Evolutionary conservation across 495 filamentous ascomycete species (phyloP).

Genomic region (Neurospora sp.): DNA sequence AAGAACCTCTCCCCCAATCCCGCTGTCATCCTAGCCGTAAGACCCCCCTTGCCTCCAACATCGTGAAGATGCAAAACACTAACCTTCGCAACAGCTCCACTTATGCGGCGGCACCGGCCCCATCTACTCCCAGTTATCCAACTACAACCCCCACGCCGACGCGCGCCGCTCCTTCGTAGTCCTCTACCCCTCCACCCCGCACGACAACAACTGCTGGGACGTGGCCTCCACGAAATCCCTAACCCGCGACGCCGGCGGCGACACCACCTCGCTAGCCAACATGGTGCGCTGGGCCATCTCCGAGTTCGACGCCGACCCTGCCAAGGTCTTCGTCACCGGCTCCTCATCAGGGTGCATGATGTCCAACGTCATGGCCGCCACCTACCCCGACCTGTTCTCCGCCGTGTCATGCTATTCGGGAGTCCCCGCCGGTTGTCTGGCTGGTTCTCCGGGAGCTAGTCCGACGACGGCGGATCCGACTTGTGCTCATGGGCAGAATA

Average conservation of each 20-base stretch:
- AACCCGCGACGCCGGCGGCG: conserved; percentile 41
- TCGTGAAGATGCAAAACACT: background rate
- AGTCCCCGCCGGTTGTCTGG: conserved; percentile 29
- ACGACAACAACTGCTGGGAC: conserved; percentile 41
- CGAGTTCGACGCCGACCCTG: conserved; percentile 35
- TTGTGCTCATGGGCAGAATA: conserved; percentile 25
- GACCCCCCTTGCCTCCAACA: background rate
- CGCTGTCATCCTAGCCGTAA: conserved; percentile 31
- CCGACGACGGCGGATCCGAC: conserved; percentile 30
- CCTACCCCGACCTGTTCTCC: conserved; percentile 32
- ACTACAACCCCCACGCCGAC: conserved; percentile 31
- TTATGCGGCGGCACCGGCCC: conserved; percentile 33
- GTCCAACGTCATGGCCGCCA: conserved; percentile 32
- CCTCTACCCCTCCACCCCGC: conserved; percentile 33
- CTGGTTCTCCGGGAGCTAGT: conserved; percentile 23
- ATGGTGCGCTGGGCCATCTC: conserved; percentile 41
- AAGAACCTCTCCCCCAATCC: conserved; percentile 25
- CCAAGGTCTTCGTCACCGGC: conserved; percentile 37
- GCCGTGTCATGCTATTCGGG: conserved; percentile 33
- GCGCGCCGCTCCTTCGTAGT: conserved; percentile 32
- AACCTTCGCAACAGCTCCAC: conserved; percentile 17
- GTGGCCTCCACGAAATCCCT: conserved; percentile 32
- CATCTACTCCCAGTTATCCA: conserved; percentile 28
- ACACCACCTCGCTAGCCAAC: conserved; percentile 40
- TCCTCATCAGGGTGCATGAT: conserved; percentile 44